Conservation (phyloP, 495 filamentous ascomycete species). For the Hyaloscypha bicolor region DNA sequence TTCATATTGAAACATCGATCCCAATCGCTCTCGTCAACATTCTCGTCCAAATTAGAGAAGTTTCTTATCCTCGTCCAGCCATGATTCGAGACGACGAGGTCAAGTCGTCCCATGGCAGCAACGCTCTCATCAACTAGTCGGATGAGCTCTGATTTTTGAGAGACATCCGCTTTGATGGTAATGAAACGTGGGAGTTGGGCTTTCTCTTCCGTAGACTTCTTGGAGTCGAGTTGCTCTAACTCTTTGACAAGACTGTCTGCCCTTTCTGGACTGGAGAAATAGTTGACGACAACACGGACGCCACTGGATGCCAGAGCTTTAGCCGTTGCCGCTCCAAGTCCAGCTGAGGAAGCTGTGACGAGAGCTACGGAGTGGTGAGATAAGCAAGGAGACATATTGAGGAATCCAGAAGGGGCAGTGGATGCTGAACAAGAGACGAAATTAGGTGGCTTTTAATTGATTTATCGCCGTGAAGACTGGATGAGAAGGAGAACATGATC, state of each 20-base stretch:
- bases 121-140: slow-evolving; percentile 47
- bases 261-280: slow-evolving; percentile 45
- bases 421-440: too few relatives aligned
- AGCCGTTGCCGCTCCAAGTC: slow-evolving; percentile 57
- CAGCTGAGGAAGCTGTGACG: slow-evolving; percentile 57
- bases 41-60: slow-evolving; percentile 55
- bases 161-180: slow-evolving; percentile 52
- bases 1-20: slow-evolving; percentile 59
- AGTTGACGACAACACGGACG: slow-evolving; percentile 56
- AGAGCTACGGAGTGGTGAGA: slow-evolving; percentile 43
- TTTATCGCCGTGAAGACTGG: too few relatives aligned
- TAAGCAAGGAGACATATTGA: slow-evolving; percentile 10
- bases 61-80: slow-evolving; percentile 57
- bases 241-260: slow-evolving; percentile 48
- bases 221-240: slow-evolving; percentile 29
- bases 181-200: slow-evolving; percentile 33
- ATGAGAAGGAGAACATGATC: background rate
- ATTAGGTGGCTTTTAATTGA: too few relatives aligned
- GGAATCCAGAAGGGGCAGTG: background rate
- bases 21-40: slow-evolving; percentile 58
- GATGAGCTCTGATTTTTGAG: slow-evolving; percentile 43
- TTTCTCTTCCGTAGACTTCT: background rate
- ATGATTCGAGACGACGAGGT: slow-evolving; percentile 58
- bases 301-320: slow-evolving; percentile 49
- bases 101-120: slow-evolving; percentile 48